phyloP scores from a whole-genome alignment of 108 stramenopile species.

The Fistulifera solaris region DNA sequence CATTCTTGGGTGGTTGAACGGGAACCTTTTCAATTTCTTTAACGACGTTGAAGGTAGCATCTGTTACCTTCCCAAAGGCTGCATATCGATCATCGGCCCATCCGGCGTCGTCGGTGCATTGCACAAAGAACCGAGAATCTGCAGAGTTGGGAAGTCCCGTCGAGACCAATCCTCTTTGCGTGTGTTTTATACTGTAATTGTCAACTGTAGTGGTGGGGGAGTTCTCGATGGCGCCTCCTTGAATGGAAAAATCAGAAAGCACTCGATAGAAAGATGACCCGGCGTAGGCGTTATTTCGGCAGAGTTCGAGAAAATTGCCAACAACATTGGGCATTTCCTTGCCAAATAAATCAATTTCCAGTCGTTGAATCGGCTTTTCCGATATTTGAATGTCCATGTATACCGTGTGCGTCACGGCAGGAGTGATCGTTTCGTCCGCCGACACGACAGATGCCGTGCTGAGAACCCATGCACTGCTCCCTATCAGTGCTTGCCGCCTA shows the following conservation, averaged over 20 bases:
- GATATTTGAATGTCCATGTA: too few relatives aligned
- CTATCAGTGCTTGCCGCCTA: too few relatives aligned
- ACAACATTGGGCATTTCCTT: conserved; percentile 47
- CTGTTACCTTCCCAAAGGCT: conserved; percentile 54
- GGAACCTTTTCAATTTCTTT: conserved; percentile 42
- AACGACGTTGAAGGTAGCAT: conserved; percentile 38
- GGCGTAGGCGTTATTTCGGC: conserved; percentile 34
- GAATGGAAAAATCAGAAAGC: conserved; percentile 47
- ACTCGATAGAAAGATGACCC: conserved; percentile 58
- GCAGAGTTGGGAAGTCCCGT: conserved; percentile 27
- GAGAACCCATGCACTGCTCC: too few relatives aligned
- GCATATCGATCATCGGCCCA: conserved; percentile 75
- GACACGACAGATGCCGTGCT: too few relatives aligned
- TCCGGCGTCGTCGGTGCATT: conserved; percentile 46
- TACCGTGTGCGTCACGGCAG: too few relatives aligned
- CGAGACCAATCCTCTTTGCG: conserved; percentile 41
- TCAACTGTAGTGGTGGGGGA: conserved; percentile 38
- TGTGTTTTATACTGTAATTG: conserved; percentile 50
- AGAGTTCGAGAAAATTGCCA: conserved; percentile 46
- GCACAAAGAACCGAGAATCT: conserved; percentile 66
- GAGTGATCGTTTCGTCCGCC: too few relatives aligned
- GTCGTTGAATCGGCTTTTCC: too few relatives aligned
- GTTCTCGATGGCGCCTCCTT: conserved; percentile 52
- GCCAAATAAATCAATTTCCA: conserved; percentile 50
- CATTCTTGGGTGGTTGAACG: conserved; percentile 53